Evolutionary conservation across 1,284 basidiomycete species (phyloP), one percentile per base, ranked within the genome.

Genomic region (Thecaphora thlaspeos): DNA sequence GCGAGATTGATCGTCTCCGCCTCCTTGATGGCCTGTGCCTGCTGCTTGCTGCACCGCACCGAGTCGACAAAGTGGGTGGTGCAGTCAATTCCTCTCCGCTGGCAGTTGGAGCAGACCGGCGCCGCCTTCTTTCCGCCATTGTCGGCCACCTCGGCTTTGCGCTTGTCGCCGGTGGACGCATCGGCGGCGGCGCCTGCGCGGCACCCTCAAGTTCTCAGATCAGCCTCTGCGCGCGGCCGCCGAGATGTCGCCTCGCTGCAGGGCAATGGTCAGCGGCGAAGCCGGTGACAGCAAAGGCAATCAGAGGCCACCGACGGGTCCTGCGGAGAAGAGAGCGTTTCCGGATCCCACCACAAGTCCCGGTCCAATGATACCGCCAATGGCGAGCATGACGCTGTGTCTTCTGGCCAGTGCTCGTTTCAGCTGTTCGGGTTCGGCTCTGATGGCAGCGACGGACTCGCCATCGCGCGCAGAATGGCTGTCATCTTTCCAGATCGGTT

Each of bases 341-440:
- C 70, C 70, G 3, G 61, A 55, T 19, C 64, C 62, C 10, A 72
- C 57, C 12, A 72, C 60, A 1, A 72, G 51, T 21, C 70, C 70
- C 10, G 70, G 68, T 2, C 70, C 70, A 30, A 72, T 70, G 44
- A 64, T 64, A n/a, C 68, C 70, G 22, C 70, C 70, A 12, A 72
- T 59, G 10, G 65, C 54, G 14, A 72, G 57, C 70, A 72, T 72
- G 17, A 53, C 55, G 54, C 70, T 65, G 50, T 72, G 70, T 4
- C 70, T 59, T 3, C 59, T 58, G 12, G 55, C 47, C 23, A 73
- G 61, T 11, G 56, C 63, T 7, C 70, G 53, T 34, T 52, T 51
- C 22, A 72, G 53, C n/a, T 64, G 28, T 21, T 64, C 56, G 15
- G 44, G 44, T 9, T 28, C 26, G 26, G n/a, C n/a, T n/a, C n/a